Conservation (phyloP, 345 rosid genomes). For the Eucalyptus globulus region DNA sequence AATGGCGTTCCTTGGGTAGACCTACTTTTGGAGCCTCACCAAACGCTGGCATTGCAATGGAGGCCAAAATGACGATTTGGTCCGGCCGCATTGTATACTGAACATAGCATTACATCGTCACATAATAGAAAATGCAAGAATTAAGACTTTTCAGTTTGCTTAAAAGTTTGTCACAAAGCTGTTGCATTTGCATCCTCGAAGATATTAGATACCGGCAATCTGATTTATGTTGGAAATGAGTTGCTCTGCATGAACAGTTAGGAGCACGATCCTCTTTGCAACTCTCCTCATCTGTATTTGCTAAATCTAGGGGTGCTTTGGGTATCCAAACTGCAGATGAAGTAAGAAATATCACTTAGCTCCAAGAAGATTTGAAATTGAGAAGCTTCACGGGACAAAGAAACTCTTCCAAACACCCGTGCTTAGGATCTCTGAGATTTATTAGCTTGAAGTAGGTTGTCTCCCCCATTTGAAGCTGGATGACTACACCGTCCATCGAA, state of each 20-base stretch:
- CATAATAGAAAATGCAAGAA: not conserved
- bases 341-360: not conserved
- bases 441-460: not conserved
- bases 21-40: not conserved
- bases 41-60: not conserved
- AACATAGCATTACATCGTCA: not conserved
- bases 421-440: not conserved
- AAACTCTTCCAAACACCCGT: not conserved
- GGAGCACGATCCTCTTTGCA: not conserved
- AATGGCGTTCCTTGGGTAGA: not conserved
- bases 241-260: conserved; percentile 14
- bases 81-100: not conserved
- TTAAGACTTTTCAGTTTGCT: not conserved
- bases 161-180: not conserved
- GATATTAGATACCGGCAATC: not conserved
- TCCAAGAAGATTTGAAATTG: not conserved
- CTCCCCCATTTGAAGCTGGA: not conserved
- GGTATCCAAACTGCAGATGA: not conserved
- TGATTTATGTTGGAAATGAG: not conserved
- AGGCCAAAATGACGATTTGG: not conserved
- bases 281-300: not conserved
- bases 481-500: not conserved
- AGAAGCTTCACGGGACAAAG: not conserved
- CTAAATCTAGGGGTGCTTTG: not conserved
- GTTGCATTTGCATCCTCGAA: not conserved